Percentiles rank a stretch among this genome's conserved stretches.
Evolutionary conservation across 139 green algal species (phyloP).

Genomic region (Coelastrella sp.): DNA sequence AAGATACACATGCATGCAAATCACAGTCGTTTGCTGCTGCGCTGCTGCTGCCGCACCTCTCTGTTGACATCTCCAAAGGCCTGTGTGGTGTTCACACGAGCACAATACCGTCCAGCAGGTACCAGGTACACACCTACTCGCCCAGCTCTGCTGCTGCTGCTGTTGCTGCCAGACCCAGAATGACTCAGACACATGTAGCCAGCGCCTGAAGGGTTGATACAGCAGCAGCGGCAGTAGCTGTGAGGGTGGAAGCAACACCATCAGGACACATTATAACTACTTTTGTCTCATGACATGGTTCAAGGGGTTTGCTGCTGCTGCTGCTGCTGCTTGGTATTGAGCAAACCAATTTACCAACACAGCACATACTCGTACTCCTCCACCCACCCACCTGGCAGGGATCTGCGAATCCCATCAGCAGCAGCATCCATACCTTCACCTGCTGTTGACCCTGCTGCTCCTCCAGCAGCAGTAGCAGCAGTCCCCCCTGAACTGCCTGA

Average conservation of each 20-base stretch:
- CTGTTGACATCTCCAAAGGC: slow-evolving; percentile 72
- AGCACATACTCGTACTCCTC: too few relatives aligned
- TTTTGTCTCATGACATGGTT: background rate
- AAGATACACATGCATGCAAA: too few relatives aligned
- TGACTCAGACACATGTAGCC: slow-evolving; percentile 53
- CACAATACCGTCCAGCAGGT: slow-evolving; percentile 60
- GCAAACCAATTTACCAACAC: too few relatives aligned
- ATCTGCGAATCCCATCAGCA: background rate
- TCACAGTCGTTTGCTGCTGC: too few relatives aligned
- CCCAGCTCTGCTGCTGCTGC: slow-evolving; percentile 1
- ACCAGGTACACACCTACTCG: slow-evolving; percentile 63
- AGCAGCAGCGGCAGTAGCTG: too few relatives aligned
- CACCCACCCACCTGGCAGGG: too few relatives aligned
- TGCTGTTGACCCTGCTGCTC: background rate
- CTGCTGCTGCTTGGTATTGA: background rate
- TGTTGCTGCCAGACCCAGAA: background rate
- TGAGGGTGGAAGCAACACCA: too few relatives aligned
- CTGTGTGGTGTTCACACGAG: slow-evolving; percentile 59
- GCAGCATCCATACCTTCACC: background rate
- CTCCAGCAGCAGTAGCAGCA: background rate
- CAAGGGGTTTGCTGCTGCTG: background rate
- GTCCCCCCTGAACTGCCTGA: too few relatives aligned
- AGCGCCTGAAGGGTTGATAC: slow-evolving; percentile 25
- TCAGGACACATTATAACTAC: background rate
- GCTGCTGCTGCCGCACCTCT: too few relatives aligned